phyloP scores from a whole-genome alignment of 371 early-diverging fungal species.

The Mucor sp. region DNA sequence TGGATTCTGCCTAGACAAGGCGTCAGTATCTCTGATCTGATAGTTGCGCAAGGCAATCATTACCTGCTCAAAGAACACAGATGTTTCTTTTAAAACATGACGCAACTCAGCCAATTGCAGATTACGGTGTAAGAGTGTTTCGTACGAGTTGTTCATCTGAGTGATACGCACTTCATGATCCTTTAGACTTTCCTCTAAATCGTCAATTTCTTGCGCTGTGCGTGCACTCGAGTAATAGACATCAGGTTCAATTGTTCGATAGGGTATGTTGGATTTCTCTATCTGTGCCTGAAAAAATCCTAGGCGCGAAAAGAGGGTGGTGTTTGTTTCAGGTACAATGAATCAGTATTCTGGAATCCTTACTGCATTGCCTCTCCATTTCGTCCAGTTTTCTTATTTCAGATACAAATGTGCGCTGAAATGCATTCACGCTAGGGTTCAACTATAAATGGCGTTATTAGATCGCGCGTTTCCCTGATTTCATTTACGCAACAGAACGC shows the following conservation, averaged over 20 bases:
- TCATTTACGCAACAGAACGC: not conserved
- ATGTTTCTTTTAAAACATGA: constrained; percentile 89
- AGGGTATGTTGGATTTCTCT: constrained; percentile 76
- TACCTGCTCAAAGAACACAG: constrained; percentile 80
- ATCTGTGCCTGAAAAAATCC: constrained; percentile 85
- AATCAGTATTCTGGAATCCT: constrained; percentile 23
- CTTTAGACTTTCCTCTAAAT: constrained; percentile 81
- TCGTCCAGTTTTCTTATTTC: constrained; percentile 93
- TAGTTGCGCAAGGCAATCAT: too few relatives aligned
- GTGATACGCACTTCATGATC: constrained; percentile 83
- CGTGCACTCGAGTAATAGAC: constrained; percentile 68
- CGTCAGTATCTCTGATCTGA: too few relatives aligned
- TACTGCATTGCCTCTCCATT: constrained; percentile 92
- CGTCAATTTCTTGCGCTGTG: constrained; percentile 92
- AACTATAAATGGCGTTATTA: constrained; percentile 51
- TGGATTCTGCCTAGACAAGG: constrained; percentile 51
- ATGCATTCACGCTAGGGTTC: constrained; percentile 93
- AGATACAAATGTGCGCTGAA: constrained; percentile 94
- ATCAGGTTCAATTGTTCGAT: constrained; percentile 60
- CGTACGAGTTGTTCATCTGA: constrained; percentile 88
- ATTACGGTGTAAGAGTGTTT: constrained; percentile 81
- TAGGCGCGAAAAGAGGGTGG: constrained; percentile 21
- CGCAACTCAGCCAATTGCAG: constrained; percentile 89
- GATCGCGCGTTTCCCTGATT: not conserved
- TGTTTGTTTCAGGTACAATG: not conserved